These are phyloP conservation scores for Puccinellia tenuiflora DNA, from an alignment of 176 grass and related monocot species.

Conservation along the genomic window DNA sequence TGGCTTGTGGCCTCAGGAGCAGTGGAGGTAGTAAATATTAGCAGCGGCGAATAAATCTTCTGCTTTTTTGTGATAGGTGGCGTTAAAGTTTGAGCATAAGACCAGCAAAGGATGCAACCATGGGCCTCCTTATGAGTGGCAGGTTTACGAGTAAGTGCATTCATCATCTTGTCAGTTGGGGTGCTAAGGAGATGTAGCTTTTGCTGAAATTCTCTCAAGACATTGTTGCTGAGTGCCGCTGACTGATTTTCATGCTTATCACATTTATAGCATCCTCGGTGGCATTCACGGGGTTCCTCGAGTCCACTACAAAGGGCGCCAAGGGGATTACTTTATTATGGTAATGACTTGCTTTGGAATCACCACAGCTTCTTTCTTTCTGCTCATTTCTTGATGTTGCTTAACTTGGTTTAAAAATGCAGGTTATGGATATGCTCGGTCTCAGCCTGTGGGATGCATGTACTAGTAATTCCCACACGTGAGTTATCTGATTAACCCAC, in stretches of 20 bases:
- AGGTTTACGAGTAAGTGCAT: constrained; percentile 82
- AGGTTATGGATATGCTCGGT: constrained; percentile 99
- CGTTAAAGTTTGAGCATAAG: constrained; percentile 95
- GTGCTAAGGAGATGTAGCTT: constrained; percentile 7
- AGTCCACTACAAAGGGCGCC: constrained; percentile 94
- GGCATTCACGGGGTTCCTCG: constrained; percentile 86
- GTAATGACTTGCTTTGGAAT: constrained; percentile 38
- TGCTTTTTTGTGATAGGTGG: constrained; percentile 51
- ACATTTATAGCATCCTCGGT: constrained; percentile 49
- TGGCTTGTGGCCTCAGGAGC: neutral
- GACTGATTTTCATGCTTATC: constrained; percentile 15
- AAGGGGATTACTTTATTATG: constrained; percentile 97
- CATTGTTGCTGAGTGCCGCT: neutral
- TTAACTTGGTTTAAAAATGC: constrained; percentile 40
- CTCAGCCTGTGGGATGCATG: constrained; percentile 95
- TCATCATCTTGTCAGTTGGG: constrained; percentile 15
- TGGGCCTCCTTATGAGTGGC: constrained; percentile 92
- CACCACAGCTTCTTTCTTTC: constrained; percentile 7
- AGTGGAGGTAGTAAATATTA: neutral
- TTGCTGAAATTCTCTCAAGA: constrained; percentile 9
- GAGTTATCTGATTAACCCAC: constrained; percentile 34
- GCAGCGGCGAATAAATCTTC: neutral
- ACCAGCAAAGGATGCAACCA: constrained; percentile 91
- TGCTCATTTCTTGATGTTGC: constrained; percentile 6
- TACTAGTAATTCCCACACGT: constrained; percentile 87